Evolutionary conservation across 805 yeast species (phyloP).

Genomic region (Zygosaccharomyces kombuchaensis): DNA sequence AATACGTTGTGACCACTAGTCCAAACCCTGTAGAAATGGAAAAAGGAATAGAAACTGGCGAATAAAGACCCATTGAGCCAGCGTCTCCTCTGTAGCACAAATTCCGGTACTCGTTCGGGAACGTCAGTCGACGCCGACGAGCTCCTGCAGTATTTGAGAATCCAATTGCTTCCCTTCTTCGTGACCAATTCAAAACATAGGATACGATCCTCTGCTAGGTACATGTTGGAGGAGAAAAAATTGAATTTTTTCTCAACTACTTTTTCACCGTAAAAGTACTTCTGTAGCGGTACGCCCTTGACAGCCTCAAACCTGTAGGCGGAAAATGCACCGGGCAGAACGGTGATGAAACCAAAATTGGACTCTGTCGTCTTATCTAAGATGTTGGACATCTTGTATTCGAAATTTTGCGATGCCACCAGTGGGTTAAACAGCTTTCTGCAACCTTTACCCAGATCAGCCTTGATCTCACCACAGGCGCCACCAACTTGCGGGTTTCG

Average conservation of each 20-base stretch:
- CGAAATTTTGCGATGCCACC: slow-evolving; percentile 95
- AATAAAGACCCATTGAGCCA: slow-evolving; percentile 97
- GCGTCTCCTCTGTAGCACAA: slow-evolving; percentile 87
- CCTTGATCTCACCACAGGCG: slow-evolving; percentile 95
- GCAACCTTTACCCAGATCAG: slow-evolving; percentile 64
- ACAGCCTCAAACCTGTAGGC: slow-evolving; percentile 87
- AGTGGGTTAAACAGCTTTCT: slow-evolving; percentile 68
- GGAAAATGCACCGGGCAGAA: slow-evolving; percentile 93
- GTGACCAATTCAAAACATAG: slow-evolving; percentile 95
- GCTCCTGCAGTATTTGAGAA: slow-evolving; percentile 76
- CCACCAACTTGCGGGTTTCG: slow-evolving; percentile 82
- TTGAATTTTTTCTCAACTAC: slow-evolving; percentile 64
- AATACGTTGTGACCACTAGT: slow-evolving; percentile 63
- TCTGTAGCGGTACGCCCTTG: slow-evolving; percentile 77
- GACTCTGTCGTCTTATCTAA: slow-evolving; percentile 95
- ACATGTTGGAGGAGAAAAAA: slow-evolving; percentile 92
- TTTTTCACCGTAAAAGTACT: slow-evolving; percentile 89
- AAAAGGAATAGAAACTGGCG: slow-evolving; percentile 83
- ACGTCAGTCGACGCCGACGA: slow-evolving; percentile 96
- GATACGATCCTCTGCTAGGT: slow-evolving; percentile 93
- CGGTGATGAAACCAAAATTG: slow-evolving; percentile 89
- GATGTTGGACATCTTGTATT: slow-evolving; percentile 91
- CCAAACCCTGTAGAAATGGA: slow-evolving; percentile 76
- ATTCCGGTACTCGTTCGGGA: slow-evolving; percentile 81
- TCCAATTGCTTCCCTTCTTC: slow-evolving; percentile 66